These are phyloP conservation scores for Stentor roeselii DNA, from an alignment of 73 alveolate genomes.

Conservation along the genomic window DNA sequence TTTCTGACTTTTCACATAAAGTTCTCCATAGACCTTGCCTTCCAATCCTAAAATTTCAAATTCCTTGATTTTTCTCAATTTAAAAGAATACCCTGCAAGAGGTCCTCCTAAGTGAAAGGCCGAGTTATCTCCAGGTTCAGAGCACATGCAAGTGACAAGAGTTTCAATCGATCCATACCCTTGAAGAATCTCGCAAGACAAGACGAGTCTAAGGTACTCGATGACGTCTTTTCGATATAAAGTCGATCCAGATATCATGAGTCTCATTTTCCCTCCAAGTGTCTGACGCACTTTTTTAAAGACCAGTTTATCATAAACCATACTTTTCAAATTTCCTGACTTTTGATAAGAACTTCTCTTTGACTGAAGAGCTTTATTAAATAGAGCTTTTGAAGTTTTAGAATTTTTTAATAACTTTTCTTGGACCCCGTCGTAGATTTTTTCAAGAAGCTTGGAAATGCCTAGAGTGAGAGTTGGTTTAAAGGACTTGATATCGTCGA, in stretches of 20 bases:
- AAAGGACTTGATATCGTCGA: conserved; percentile 60
- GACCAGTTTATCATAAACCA: conserved; percentile 40
- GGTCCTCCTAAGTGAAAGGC: neutral
- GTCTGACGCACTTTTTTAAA: conserved; percentile 38
- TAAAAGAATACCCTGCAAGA: neutral
- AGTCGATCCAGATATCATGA: conserved; percentile 70
- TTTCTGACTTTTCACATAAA: neutral
- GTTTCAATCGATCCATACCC: conserved; percentile 69
- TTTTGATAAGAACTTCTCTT: conserved; percentile 50
- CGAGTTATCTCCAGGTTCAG: conserved; percentile 16
- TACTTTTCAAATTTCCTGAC: conserved; percentile 35
- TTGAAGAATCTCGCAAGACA: conserved; percentile 44
- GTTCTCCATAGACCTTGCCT: neutral
- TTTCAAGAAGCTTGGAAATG: conserved; percentile 66
- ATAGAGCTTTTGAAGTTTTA: conserved; percentile 42
- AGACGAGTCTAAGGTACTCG: conserved; percentile 39
- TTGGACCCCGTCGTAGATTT: conserved; percentile 49
- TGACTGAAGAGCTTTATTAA: conserved; percentile 54
- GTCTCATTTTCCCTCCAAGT: conserved; percentile 71
- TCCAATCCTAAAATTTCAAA: neutral
- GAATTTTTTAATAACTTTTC: conserved; percentile 35
- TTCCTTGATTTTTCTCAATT: neutral
- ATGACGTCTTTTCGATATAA: conserved; percentile 58
- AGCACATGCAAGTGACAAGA: conserved; percentile 23
- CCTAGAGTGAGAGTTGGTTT: conserved; percentile 70